A percentile compares a stretch with the other conserved stretches of the same genome.
Evolutionary conservation across 1,284 basidiomycete genomes (phyloP).

Genomic region (Moesziomyces parantarcticus): DNA sequence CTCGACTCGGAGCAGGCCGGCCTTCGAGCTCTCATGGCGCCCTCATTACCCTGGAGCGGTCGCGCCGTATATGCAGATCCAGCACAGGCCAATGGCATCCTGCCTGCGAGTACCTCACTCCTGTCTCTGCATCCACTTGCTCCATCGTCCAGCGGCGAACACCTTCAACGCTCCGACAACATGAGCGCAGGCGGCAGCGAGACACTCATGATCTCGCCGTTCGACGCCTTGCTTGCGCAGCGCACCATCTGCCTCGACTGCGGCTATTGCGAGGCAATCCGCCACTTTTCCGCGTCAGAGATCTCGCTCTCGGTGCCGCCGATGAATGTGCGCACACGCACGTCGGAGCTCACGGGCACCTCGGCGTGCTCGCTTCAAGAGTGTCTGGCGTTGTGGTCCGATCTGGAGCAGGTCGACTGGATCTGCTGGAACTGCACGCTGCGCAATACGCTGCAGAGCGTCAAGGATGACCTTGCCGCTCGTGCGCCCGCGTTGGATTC

Average conservation of each 20-base stretch:
- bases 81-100: constrained; percentile 11
- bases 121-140: constrained; percentile 6
- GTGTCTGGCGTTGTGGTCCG: constrained; percentile 56
- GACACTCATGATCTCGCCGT: constrained; percentile 38
- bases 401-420: constrained; percentile 65
- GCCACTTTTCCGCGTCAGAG: constrained; percentile 57
- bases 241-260: constrained; percentile 62
- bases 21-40: constrained; percentile 46
- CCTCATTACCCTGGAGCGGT: constrained; percentile 41
- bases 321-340: constrained; percentile 25
- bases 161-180: background rate
- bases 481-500: constrained; percentile 4
- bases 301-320: constrained; percentile 57
- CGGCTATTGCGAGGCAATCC: constrained; percentile 65
- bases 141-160: background rate
- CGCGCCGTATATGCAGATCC: constrained; percentile 37
- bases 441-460: constrained; percentile 28
- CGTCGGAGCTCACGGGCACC: constrained; percentile 40
- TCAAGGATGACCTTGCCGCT: constrained; percentile 20
- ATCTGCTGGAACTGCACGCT: constrained; percentile 64
- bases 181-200: constrained; percentile 1
- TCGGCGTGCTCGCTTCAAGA: constrained; percentile 55
- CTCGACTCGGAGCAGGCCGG: constrained; percentile 37
- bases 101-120: background rate
- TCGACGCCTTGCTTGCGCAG: constrained; percentile 53